Conservation (phyloP, 768 basidiomycete species). For the Mycena vitilis region DNA sequence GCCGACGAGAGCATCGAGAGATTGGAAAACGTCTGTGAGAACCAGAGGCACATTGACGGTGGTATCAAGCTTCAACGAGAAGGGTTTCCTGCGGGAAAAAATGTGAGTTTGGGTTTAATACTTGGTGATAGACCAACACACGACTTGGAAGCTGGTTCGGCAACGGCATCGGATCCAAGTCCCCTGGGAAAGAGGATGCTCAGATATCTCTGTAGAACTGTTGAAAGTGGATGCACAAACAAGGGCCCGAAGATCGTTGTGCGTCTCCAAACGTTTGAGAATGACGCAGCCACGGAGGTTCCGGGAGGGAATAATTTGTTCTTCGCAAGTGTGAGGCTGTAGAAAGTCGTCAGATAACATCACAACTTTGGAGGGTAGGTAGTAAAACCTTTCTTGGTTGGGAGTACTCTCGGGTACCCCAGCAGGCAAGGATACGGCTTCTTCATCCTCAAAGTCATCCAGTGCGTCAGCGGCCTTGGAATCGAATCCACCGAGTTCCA, state of each 20-base stretch:
- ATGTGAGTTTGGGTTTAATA: constrained; percentile 12
- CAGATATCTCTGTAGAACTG: constrained; percentile 14
- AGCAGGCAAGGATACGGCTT: constrained; percentile 25
- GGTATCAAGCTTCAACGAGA: constrained; percentile 63
- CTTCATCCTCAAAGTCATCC: constrained; percentile 70
- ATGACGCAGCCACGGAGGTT: constrained; percentile 34
- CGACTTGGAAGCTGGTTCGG: constrained; percentile 41
- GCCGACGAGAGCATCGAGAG: constrained; percentile 52
- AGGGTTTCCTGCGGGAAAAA: constrained; percentile 36
- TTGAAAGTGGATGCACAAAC: constrained; percentile 51
- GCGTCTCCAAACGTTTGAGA: constrained; percentile 51
- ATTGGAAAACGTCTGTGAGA: constrained; percentile 53
- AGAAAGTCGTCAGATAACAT: constrained; percentile 17
- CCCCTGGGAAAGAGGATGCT: constrained; percentile 43
- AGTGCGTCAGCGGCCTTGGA: constrained; percentile 52
- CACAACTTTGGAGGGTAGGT: background rate
- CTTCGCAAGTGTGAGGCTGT: constrained; percentile 56
- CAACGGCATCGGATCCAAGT: constrained; percentile 46
- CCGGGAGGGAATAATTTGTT: constrained; percentile 61
- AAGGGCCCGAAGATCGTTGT: constrained; percentile 78
- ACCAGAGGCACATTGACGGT: constrained; percentile 62
- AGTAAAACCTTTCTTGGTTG: constrained; percentile 43
- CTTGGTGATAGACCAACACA: constrained; percentile 37
- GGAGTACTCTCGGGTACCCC: constrained; percentile 23
- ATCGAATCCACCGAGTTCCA: constrained; percentile 63